Percentiles rank a stretch among this genome's conserved stretches.
These are phyloP conservation scores for Lactarius psammicola DNA, from an alignment of 768 basidiomycete genomes.

Conservation along the genomic window DNA sequence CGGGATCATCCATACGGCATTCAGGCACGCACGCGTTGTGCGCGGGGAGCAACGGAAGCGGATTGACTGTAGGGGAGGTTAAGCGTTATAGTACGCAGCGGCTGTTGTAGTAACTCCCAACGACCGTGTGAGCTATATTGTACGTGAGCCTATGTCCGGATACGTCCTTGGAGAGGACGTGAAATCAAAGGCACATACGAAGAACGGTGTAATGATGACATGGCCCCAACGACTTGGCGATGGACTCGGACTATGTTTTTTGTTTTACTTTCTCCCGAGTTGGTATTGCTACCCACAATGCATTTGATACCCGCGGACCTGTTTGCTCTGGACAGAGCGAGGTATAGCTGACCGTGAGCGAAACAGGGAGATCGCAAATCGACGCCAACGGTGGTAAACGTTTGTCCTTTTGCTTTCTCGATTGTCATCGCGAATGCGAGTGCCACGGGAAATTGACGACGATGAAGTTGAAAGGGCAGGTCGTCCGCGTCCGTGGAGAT, in stretches of 20 bases:
- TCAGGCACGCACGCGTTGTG: not conserved
- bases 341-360: not conserved
- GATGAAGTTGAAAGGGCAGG: not conserved
- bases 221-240: not conserved
- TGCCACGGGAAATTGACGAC: not conserved
- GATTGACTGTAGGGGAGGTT: not conserved
- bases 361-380: not conserved
- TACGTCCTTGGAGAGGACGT: not conserved
- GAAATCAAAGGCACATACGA: not conserved
- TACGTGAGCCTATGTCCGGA: not conserved
- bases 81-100: too few species aligned
- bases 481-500: not conserved
- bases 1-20: too few species aligned
- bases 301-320: not conserved
- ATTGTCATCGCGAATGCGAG: slow-evolving; percentile 8
- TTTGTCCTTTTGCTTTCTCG: not conserved
- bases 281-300: not conserved
- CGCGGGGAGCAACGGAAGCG: not conserved
- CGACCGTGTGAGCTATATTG: not conserved
- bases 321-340: not conserved
- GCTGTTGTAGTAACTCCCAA: not conserved
- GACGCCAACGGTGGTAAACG: not conserved
- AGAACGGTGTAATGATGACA: not conserved
- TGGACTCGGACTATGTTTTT: not conserved
- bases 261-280: not conserved